Percentiles rank a stretch among this genome's conserved stretches.
These are phyloP conservation scores for Metschnikowia aberdeeniae DNA, from an alignment of 805 yeast genomes.

Conservation along the genomic window DNA sequence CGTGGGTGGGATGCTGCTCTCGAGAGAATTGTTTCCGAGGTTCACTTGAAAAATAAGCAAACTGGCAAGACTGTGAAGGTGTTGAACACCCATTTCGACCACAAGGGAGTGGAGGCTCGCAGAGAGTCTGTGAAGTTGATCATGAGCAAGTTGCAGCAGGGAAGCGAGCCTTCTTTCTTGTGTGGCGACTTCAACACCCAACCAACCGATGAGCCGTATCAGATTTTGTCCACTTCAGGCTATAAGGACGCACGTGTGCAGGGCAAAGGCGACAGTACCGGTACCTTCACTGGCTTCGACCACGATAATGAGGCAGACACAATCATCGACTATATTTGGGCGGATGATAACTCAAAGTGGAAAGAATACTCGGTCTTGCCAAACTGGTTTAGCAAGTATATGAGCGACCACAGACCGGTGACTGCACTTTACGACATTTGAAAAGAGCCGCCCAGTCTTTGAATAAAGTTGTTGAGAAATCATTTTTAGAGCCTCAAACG, in stretches of 20 bases:
- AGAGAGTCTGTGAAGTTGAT: constrained; percentile 32
- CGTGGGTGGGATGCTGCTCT: constrained; percentile 43
- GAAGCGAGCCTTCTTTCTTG: constrained; percentile 33
- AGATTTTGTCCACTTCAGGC: constrained; percentile 33
- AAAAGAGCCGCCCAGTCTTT: not conserved
- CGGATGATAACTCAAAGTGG: constrained; percentile 16
- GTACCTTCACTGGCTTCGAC: constrained; percentile 50
- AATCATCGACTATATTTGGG: constrained; percentile 47
- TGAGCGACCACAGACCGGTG: constrained; percentile 44
- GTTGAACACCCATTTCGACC: constrained; percentile 43
- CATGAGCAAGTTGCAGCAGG: constrained; percentile 35
- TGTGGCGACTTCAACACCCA: constrained; percentile 43
- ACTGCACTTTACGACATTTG: constrained; percentile 18
- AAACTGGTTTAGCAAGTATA: constrained; percentile 29
- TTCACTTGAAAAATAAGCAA: constrained; percentile 25
- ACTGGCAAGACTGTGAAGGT: constrained; percentile 26
- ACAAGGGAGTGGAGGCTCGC: constrained; percentile 35
- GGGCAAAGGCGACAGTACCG: constrained; percentile 30
- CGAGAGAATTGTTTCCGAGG: constrained; percentile 39
- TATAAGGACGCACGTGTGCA: constrained; percentile 37
- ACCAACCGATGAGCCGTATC: constrained; percentile 39
- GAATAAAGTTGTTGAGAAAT: no score
- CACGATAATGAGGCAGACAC: constrained; percentile 22
- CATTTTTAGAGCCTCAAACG: no score
- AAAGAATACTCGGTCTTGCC: constrained; percentile 32